Percentiles rank a stretch among this genome's conserved stretches.
These are phyloP conservation scores for Chalciporus sphaerocephalus DNA, from an alignment of 768 basidiomycete species.

Conservation along the genomic window DNA sequence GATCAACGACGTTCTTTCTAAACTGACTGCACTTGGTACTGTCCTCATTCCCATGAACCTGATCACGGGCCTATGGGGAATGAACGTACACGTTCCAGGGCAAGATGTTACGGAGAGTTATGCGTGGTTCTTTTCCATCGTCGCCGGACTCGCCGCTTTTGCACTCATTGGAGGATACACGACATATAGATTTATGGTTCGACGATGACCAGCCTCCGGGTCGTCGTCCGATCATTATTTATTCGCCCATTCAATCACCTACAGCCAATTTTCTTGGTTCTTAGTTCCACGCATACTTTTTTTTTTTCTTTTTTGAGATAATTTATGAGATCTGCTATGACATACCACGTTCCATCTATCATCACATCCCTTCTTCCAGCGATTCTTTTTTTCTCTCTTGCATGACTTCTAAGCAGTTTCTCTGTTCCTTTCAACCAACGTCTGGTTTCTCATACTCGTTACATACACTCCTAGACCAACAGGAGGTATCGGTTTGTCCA, in stretches of 20 bases:
- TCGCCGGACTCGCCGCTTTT: constrained; percentile 74
- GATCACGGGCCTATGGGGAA: constrained; percentile 95
- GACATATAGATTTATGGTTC: constrained; percentile 73
- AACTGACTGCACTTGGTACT: constrained; percentile 95
- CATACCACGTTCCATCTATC: background rate
- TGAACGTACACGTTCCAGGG: constrained; percentile 98
- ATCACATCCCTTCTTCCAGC: background rate
- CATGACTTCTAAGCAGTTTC: too few relatives aligned
- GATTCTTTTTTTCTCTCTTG: background rate
- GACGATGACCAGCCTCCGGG: constrained; percentile 22
- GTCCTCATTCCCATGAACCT: constrained; percentile 96
- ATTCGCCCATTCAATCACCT: background rate
- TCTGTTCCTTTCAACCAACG: background rate
- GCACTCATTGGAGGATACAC: constrained; percentile 78
- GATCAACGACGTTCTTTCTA: constrained; percentile 97
- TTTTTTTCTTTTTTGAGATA: background rate
- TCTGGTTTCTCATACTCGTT: constrained; percentile 2
- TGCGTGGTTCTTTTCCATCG: constrained; percentile 85
- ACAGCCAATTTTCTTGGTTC: background rate
- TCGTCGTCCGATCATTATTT: too few relatives aligned
- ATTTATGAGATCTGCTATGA: background rate
- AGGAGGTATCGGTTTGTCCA: background rate
- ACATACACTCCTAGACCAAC: constrained; percentile 1
- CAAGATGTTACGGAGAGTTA: constrained; percentile 56
- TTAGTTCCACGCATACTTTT: background rate